phyloP scores from a whole-genome alignment of 1,284 basidiomycete genomes.

The Pholiota adiposa region DNA sequence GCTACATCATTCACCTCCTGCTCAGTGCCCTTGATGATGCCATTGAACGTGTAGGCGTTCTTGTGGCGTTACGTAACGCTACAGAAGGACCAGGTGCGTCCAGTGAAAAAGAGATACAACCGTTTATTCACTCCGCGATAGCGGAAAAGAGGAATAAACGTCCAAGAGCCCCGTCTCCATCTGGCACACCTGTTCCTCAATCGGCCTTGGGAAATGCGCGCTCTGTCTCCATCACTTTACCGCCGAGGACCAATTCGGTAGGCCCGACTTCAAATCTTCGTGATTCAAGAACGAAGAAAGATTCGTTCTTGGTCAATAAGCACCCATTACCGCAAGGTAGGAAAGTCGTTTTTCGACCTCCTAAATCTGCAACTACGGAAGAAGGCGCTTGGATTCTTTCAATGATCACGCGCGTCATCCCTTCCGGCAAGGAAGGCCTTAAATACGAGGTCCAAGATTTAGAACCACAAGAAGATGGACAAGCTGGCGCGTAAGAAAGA shows the following conservation, averaged over 20 bases:
- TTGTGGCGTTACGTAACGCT: slow-evolving; percentile 73
- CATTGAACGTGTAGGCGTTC: slow-evolving; percentile 66
- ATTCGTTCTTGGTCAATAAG: slow-evolving; percentile 56
- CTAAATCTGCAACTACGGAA: slow-evolving; percentile 61
- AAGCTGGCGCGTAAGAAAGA: slow-evolving; percentile 63
- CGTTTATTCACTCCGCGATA: slow-evolving; percentile 8
- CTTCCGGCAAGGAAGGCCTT: slow-evolving; percentile 61
- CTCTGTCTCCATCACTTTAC: slow-evolving; percentile 55
- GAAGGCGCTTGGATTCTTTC: slow-evolving; percentile 83
- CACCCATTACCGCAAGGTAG: slow-evolving; percentile 71
- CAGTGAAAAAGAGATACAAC: not conserved
- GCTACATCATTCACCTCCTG: slow-evolving; percentile 10
- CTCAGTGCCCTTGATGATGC: slow-evolving; percentile 70
- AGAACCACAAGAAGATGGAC: slow-evolving; percentile 71
- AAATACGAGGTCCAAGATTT: slow-evolving; percentile 80
- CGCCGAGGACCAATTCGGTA: slow-evolving; percentile 55
- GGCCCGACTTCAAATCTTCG: slow-evolving; percentile 64
- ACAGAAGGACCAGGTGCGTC: slow-evolving; percentile 65
- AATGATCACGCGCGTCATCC: slow-evolving; percentile 69
- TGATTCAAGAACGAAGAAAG: slow-evolving; percentile 66
- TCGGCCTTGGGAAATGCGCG: slow-evolving; percentile 45
- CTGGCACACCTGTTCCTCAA: slow-evolving; percentile 46
- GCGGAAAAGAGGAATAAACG: slow-evolving; percentile 78
- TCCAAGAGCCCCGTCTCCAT: slow-evolving; percentile 69
- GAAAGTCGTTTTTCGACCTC: slow-evolving; percentile 80